Evolutionary conservation across 441 rosid genomes (phyloP).

Genomic region (Eruca vesicaria): DNA sequence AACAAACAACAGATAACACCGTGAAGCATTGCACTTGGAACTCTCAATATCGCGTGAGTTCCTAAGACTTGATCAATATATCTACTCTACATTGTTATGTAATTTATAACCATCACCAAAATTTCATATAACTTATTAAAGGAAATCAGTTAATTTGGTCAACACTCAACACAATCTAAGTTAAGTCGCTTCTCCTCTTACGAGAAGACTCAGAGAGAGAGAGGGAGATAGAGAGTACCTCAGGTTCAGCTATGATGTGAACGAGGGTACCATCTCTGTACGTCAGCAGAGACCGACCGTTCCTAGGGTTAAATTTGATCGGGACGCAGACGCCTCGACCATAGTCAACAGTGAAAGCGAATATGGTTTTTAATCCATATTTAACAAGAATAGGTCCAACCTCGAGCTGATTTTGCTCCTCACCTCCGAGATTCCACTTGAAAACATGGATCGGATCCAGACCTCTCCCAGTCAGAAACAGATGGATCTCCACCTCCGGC

Average conservation of each 20-base stretch:
- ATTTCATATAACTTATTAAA: no score
- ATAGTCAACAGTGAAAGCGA: no score
- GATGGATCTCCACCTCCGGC: constrained; percentile 76
- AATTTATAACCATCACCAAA: no score
- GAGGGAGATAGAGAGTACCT: constrained; percentile 49
- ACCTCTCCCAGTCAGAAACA: constrained; percentile 66
- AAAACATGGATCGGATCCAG: constrained; percentile 61
- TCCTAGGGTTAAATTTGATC: constrained; percentile 76
- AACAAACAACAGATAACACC: not conserved
- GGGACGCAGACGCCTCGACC: constrained; percentile 54
- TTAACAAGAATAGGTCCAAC: constrained; percentile 67
- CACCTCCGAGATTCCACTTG: constrained; percentile 69
- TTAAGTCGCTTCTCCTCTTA: not conserved
- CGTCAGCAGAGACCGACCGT: constrained; percentile 66
- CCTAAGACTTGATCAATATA: not conserved
- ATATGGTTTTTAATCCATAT: constrained; percentile 66
- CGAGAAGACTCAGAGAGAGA: not conserved
- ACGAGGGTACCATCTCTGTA: constrained; percentile 72
- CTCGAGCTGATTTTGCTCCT: constrained; percentile 86
- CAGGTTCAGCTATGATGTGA: constrained; percentile 63
- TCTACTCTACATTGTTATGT: no score
- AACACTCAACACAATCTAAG: not conserved
- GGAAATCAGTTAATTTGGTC: no score
- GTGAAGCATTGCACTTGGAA: no score
- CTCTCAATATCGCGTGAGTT: not conserved